These are phyloP conservation scores for Solanum pimpinellifolium DNA, from an alignment of 257 asterid genomes.

Conservation along the genomic window DNA sequence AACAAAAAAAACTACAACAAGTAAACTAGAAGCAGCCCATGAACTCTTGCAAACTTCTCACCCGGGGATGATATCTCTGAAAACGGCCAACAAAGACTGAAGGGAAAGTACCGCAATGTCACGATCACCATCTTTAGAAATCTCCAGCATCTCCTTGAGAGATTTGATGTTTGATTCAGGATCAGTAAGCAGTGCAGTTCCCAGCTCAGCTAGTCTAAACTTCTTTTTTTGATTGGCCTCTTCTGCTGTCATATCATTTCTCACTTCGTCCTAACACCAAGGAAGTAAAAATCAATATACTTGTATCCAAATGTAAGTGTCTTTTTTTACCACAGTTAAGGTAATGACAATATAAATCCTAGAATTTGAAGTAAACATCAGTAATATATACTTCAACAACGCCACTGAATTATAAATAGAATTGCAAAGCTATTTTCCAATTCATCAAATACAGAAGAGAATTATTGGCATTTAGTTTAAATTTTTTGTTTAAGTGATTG, in stretches of 20 bases:
- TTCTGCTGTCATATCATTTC: slow-evolving; percentile 66
- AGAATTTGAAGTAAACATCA: not conserved
- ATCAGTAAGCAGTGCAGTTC: slow-evolving; percentile 72
- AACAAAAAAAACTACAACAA: not conserved
- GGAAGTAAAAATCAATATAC: not conserved
- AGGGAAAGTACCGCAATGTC: slow-evolving; percentile 53
- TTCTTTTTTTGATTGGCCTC: slow-evolving; percentile 65
- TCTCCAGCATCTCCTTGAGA: slow-evolving; percentile 81
- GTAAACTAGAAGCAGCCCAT: not conserved
- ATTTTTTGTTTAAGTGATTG: not conserved
- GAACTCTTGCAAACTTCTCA: slow-evolving; percentile 15
- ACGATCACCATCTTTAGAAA: slow-evolving; percentile 54
- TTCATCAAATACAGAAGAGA: not conserved
- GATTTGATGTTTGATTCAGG: slow-evolving; percentile 79
- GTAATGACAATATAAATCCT: not conserved
- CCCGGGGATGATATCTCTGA: slow-evolving; percentile 97
- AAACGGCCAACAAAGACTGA: slow-evolving; percentile 87
- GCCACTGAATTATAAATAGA: not conserved
- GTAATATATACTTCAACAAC: not conserved
- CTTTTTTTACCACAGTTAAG: not conserved
- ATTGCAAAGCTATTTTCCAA: not conserved
- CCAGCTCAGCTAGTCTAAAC: slow-evolving; percentile 82
- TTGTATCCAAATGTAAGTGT: not conserved
- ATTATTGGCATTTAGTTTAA: not conserved
- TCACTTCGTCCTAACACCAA: slow-evolving; percentile 61